Evolutionary conservation across 352 stramenopile genomes (phyloP).

Genomic region (Globisporangium heterothallicum): DNA sequence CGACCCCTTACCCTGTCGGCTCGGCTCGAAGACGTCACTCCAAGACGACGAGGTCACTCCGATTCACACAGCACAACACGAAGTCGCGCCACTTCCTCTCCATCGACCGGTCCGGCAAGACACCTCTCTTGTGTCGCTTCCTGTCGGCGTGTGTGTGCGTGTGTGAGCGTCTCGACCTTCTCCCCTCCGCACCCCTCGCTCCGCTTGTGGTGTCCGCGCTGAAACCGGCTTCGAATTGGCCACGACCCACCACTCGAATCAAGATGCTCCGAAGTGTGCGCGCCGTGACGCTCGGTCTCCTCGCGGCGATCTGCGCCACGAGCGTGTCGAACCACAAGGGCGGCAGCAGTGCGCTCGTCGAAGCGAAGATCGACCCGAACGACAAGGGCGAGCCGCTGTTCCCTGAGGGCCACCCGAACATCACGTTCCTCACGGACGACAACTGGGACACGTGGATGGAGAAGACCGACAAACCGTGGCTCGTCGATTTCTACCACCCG

Average conservation of each 20-base stretch:
- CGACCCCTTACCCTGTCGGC: too few species aligned
- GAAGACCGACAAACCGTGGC: conserved; percentile 74
- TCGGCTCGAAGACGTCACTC: too few species aligned
- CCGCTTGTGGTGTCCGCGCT: conserved; percentile 2
- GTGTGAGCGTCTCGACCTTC: not conserved
- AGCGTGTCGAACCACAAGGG: not conserved
- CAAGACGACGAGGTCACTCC: too few species aligned
- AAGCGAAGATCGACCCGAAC: conserved; percentile 50
- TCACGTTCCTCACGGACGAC: conserved; percentile 82
- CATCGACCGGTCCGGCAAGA: too few species aligned
- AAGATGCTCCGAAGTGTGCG: conserved; percentile 9
- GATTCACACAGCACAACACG: too few species aligned
- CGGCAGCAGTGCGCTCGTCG: conserved; percentile 17
- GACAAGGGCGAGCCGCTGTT: conserved; percentile 77
- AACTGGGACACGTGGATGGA: conserved; percentile 73
- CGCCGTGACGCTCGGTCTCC: conserved; percentile 7
- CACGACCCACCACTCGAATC: not conserved
- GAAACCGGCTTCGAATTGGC: conserved; percentile 1
- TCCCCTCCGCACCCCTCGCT: not conserved
- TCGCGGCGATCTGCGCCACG: conserved; percentile 5
- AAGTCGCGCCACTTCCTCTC: too few species aligned
- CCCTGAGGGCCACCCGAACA: conserved; percentile 73
- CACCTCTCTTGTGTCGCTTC: too few species aligned
- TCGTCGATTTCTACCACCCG: conserved; percentile 84
- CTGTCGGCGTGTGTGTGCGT: not conserved